Evolutionary conservation across 1,284 basidiomycete genomes (phyloP).

Genomic region (Trichosporon ovoides): DNA sequence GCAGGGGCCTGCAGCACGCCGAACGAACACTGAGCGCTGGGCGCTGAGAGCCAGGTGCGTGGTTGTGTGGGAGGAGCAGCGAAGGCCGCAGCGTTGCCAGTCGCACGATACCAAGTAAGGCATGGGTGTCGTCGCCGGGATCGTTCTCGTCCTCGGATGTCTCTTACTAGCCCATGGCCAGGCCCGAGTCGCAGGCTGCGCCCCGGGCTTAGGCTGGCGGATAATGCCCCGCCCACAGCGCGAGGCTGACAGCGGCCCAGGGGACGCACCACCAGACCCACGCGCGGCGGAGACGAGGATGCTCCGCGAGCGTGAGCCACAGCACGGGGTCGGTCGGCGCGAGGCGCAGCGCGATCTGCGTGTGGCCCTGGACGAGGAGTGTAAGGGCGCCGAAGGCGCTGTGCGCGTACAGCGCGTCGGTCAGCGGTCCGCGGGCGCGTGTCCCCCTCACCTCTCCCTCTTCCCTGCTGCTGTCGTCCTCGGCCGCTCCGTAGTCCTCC

Average conservation of each 20-base stretch:
- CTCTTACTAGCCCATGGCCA: too few species aligned
- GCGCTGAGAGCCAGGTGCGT: too few species aligned
- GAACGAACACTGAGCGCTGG: too few species aligned
- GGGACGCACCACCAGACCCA: constrained; percentile 62
- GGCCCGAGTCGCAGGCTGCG: too few species aligned
- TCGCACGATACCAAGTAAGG: too few species aligned
- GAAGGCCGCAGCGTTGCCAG: too few species aligned
- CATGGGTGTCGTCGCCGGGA: too few species aligned
- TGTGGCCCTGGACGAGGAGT: constrained; percentile 75
- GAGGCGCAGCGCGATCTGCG: constrained; percentile 81
- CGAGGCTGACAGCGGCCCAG: constrained; percentile 68
- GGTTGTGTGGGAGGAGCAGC: too few species aligned
- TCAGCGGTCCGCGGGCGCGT: background rate
- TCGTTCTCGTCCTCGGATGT: too few species aligned
- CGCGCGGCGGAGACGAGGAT: background rate
- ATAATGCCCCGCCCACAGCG: constrained; percentile 79
- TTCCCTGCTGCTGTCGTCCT: background rate
- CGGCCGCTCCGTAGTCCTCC: background rate
- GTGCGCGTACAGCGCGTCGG: background rate
- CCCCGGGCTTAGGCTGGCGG: constrained; percentile 83
- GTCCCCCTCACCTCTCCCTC: background rate
- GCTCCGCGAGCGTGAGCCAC: constrained; percentile 72
- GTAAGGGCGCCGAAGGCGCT: constrained; percentile 53
- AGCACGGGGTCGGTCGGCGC: constrained; percentile 71
- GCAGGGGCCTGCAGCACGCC: too few species aligned